Base-by-base conservation (phyloP, 345 rosid genomes). In the Isatis tinctoria region DNA sequence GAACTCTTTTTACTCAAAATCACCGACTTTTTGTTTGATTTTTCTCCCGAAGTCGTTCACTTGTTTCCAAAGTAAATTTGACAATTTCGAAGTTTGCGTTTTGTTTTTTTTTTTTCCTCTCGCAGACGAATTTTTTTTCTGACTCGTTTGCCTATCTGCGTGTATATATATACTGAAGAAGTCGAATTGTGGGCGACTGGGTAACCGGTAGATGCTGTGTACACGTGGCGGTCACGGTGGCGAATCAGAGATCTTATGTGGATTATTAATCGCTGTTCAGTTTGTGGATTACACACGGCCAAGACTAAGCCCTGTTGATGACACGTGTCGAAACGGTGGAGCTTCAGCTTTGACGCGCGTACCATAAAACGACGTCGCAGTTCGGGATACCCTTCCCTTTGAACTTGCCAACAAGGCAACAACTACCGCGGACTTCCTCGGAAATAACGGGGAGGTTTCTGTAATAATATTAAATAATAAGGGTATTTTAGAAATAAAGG, bases 181-280 rank as follows among this genome's bases (percentile, higher is more conserved):
- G 3, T 24, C 69, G 35, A 28, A 13, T 33, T n/a, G 10, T 44
- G 30, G 63, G 45, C 39, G 67, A 82, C 73, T 40, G 77, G 37
- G 18, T 73, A 41, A 82, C 85, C 84, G 85, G 86, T 63, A 18
- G 64, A 67, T 22, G 32, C 63, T 56, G 6, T 26, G 60, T 82
- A 77, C 85, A 81, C 91, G 87, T 81, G 93, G 82, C 62, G 14
- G 79, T 73, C 6, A 59, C 5, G 44, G n/a, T 75, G 69, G 43
- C 73, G 45, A 59, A 28, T 30, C 26, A 16, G 37, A 30, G 24
- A 33, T 48, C 65, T 30, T 41, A 67, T 33, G 64, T 68, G 56
- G 75, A 54, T 69, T 69, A 12, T 36, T 69, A 1, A 67, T 74
- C 67, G 39, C 22, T 51, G 44, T 14, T 62, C n/a, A 37, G 43